Evolutionary conservation across 2,329 filamentous ascomycete species (phyloP).

Genomic region (Xylaria sp.): DNA sequence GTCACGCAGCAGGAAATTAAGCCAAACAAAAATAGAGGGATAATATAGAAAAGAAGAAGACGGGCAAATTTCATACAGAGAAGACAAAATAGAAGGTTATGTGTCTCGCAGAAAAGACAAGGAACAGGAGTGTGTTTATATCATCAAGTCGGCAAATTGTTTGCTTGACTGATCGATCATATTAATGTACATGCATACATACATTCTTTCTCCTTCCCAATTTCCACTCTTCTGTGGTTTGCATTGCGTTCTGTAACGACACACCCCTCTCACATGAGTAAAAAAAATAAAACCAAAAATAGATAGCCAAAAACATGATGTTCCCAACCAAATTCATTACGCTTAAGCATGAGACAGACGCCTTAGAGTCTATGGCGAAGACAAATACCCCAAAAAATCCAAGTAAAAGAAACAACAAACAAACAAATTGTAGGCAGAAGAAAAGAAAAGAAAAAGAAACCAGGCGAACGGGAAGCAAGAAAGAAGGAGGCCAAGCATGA

Average conservation of each 20-base stretch:
- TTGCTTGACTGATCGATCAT: conserved; percentile 19
- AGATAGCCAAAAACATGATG: not conserved
- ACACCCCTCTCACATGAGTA: conserved; percentile 13
- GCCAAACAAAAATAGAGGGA: not conserved
- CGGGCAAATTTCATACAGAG: not conserved
- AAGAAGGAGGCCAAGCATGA: conserved; percentile 37
- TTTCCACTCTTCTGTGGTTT: not conserved
- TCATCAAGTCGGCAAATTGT: conserved; percentile 17
- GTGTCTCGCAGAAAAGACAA: not conserved
- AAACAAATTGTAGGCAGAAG: not conserved
- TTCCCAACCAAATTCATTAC: conserved; percentile 30
- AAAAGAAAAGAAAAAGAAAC: not conserved
- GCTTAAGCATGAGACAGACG: conserved; percentile 33
- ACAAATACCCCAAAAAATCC: conserved; percentile 17
- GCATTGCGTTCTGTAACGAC: conserved; percentile 25
- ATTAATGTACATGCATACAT: conserved; percentile 36
- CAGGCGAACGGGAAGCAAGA: conserved; percentile 1
- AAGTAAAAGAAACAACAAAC: not conserved
- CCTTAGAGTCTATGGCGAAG: conserved; percentile 33
- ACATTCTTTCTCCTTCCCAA: not conserved
- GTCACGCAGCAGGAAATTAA: conserved; percentile 30
- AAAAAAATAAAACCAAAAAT: not conserved
- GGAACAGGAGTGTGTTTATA: not conserved
- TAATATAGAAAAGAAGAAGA: not conserved
- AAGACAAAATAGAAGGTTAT: not conserved